A percentile compares a stretch with the other conserved stretches of the same genome.
Conservation (phyloP, 2,329 filamentous ascomycete genomes). For the Fusarium sp. region DNA sequence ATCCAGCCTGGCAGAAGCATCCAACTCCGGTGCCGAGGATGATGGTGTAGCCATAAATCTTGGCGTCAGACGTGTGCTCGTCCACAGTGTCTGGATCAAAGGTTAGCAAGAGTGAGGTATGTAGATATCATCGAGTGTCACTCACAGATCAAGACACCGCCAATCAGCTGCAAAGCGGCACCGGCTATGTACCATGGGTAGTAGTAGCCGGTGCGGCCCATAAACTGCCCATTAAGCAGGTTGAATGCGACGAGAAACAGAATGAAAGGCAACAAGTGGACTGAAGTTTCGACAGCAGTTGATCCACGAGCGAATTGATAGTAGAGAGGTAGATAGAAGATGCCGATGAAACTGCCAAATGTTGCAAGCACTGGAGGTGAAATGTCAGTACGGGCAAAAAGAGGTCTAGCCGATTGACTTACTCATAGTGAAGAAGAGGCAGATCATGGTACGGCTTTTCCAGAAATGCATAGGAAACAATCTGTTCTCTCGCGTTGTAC, state of each 20-base stretch:
- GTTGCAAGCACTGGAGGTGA: slow-evolving; percentile 4
- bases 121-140: fast-evolving
- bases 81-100: not conserved
- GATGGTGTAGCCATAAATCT: slow-evolving; percentile 20
- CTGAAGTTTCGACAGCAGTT: slow-evolving; percentile 11
- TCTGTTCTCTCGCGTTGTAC: slow-evolving; percentile 31
- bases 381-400: not conserved
- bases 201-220: slow-evolving; percentile 15
- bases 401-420: not conserved
- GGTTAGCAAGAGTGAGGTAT: not conserved
- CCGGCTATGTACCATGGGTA: slow-evolving; percentile 20
- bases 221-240: slow-evolving; percentile 13
- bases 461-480: slow-evolving; percentile 63
- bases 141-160: slow-evolving; percentile 16
- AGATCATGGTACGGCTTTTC: slow-evolving; percentile 48
- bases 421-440: slow-evolving; percentile 56
- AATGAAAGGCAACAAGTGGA: slow-evolving; percentile 13
- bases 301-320: slow-evolving; percentile 13
- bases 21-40: slow-evolving; percentile 11
- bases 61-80: slow-evolving; percentile 5
- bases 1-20: slow-evolving; percentile 16
- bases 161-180: not conserved
- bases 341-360: slow-evolving; percentile 15
- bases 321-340: slow-evolving; percentile 22
- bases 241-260: slow-evolving; percentile 20